A percentile compares a stretch with the other conserved stretches of the same genome.
phyloP scores from a whole-genome alignment of 129 eudicot species.

The Artemisia tridentata region DNA sequence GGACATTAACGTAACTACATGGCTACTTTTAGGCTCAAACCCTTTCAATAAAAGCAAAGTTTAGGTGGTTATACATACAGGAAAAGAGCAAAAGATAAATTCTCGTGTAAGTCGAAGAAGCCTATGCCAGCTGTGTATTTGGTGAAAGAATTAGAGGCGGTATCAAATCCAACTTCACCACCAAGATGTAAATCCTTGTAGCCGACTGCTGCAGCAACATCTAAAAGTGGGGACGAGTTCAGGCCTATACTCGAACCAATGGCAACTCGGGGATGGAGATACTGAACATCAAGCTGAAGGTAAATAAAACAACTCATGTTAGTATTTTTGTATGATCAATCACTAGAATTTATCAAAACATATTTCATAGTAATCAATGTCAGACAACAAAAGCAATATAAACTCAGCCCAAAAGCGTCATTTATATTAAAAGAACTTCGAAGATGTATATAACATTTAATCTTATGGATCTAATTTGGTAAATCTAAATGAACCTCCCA shows the following conservation, averaged over 20 bases:
- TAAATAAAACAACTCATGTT: slow-evolving; percentile 9
- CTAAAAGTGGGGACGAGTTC: slow-evolving; percentile 71
- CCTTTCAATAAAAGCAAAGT: background rate
- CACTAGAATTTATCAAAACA: background rate
- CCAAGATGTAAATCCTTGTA: slow-evolving; percentile 59
- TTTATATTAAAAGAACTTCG: background rate
- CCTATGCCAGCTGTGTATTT: slow-evolving; percentile 80
- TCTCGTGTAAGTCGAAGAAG: slow-evolving; percentile 53
- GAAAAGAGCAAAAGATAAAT: slow-evolving; percentile 62
- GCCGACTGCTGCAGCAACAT: slow-evolving; percentile 73
- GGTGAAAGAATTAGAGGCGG: slow-evolving; percentile 76
- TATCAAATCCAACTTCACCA: slow-evolving; percentile 80
- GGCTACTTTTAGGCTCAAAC: no score
- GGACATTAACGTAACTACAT: no score
- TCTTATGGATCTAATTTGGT: background rate
- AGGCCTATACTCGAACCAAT: slow-evolving; percentile 81
- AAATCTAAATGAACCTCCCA: no score
- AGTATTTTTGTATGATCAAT: background rate
- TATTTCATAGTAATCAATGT: background rate
- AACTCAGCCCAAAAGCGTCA: background rate
- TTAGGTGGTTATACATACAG: slow-evolving; percentile 48
- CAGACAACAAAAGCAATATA: background rate
- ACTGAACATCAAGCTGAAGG: slow-evolving; percentile 79
- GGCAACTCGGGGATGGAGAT: slow-evolving; percentile 65
- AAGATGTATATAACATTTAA: background rate